Base-by-base conservation (phyloP, 1,139 yeast genomes). In the Taphrina sp. region DNA sequence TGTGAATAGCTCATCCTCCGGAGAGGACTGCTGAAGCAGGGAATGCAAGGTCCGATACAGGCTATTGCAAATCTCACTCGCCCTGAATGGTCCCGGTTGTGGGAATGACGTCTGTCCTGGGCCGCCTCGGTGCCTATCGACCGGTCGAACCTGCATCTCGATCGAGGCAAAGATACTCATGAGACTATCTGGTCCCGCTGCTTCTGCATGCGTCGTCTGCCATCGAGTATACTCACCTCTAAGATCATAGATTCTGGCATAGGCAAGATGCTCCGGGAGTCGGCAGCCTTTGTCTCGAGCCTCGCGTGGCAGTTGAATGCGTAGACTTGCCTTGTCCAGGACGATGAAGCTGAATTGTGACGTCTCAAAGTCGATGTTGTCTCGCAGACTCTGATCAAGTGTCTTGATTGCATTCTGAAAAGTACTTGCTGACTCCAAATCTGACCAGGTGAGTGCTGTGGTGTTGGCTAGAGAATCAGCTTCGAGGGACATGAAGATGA, bases 221-320 rank as follows among this genome's bases (percentile, higher is more conserved):
- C 89, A 85, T 64, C 81, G 82, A 38, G 76, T 67, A 66, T 78
- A 87, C 68, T 89, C 96, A 58, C 76, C 78, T 64, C 79, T 78
- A 59, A 90, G 71, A 68, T 88, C 96, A 70, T 86, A 88, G 24
- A 85, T 76, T 43, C 82, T 75, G 1, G 96, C 88, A 62, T 82
- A 83, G 66, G 83, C 87, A 60, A 90, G 72, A 66, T 83, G 87
- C 2, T 78, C 74, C 0, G 96, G 96, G 59, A 90, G 74, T 2
- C 74, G 78, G 56, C 85, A 80, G 12, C 80, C 77, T 66, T 85
- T 82, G 67, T 87, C 95, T 38, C 87, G 75, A 7, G 95, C 88
- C 67, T 87, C 95, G 49, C 95, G 76, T 3, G 86, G 83, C 24
- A 90, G 69, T 64, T 85, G 87, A 31, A 88, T 90, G 60, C 90